Percentiles rank a stretch among this genome's conserved stretches.
Conservation (phyloP, 352 stramenopile species). For the Phytophthora pisi region DNA sequence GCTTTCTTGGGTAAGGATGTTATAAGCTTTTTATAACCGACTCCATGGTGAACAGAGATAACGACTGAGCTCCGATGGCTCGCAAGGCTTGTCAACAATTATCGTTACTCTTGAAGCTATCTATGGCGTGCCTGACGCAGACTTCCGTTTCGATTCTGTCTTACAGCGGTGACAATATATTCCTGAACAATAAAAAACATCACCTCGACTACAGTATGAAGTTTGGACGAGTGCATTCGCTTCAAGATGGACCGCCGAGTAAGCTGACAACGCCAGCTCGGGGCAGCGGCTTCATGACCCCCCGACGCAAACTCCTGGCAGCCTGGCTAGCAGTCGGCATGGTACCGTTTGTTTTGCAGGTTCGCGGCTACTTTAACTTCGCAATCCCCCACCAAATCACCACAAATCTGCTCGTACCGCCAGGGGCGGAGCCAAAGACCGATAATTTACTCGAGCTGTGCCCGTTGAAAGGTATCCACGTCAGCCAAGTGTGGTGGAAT, state of each 20-base stretch:
- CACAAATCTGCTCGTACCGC: neutral
- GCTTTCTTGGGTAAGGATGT: too few relatives aligned
- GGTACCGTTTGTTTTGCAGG: conserved; percentile 10
- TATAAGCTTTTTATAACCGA: too few relatives aligned
- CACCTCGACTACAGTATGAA: too few relatives aligned
- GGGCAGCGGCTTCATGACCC: too few relatives aligned
- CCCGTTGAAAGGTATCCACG: conserved; percentile 11
- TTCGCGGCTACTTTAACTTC: conserved; percentile 12
- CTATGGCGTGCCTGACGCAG: too few relatives aligned
- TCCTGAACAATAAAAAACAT: too few relatives aligned
- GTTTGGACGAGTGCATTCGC: neutral
- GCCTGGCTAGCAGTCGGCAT: conserved; percentile 10
- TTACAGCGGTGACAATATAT: too few relatives aligned
- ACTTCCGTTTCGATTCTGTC: too few relatives aligned
- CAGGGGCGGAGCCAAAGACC: neutral
- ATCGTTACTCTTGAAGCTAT: too few relatives aligned
- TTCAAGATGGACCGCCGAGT: neutral
- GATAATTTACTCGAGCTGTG: conserved; percentile 1
- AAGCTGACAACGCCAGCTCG: neutral
- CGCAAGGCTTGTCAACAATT: too few relatives aligned
- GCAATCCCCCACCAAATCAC: conserved; percentile 15
- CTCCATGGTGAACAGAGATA: too few relatives aligned
- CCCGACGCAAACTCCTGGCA: neutral
- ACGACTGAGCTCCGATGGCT: too few relatives aligned
- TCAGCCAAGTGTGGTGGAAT: conserved; percentile 17